phyloP scores from a whole-genome alignment of 371 early-diverging fungal species.

The Mortierella sp. region DNA sequence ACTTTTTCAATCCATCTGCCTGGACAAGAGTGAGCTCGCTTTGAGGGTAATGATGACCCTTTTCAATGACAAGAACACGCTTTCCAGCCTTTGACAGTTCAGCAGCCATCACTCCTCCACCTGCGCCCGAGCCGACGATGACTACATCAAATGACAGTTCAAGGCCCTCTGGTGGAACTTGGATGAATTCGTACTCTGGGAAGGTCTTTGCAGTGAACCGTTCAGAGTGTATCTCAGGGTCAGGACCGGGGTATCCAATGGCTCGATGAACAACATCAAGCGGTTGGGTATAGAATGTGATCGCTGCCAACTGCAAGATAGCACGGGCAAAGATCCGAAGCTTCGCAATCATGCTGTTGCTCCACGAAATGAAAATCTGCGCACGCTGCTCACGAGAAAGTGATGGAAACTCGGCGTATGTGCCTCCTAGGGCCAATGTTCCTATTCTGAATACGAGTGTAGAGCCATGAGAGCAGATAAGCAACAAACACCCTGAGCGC shows the following conservation, averaged over 20 bases:
- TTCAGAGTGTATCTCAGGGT: slow-evolving; percentile 57
- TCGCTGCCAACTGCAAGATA: slow-evolving; percentile 19
- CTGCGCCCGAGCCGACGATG: slow-evolving; percentile 80
- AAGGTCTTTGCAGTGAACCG: slow-evolving; percentile 44
- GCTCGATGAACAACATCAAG: slow-evolving; percentile 32
- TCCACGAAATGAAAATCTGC: slow-evolving; percentile 58
- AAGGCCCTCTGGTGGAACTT: slow-evolving; percentile 42
- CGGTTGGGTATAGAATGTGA: slow-evolving; percentile 31
- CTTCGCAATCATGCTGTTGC: slow-evolving; percentile 58
- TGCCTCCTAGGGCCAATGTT: slow-evolving; percentile 66
- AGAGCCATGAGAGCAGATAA: background rate
- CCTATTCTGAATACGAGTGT: slow-evolving; percentile 52
- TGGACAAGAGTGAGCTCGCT: slow-evolving; percentile 64
- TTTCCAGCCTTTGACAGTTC: slow-evolving; percentile 77
- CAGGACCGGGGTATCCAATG: slow-evolving; percentile 62
- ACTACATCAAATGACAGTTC: slow-evolving; percentile 69
- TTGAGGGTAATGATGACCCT: slow-evolving; percentile 69
- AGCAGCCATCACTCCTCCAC: slow-evolving; percentile 81
- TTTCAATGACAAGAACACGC: slow-evolving; percentile 79
- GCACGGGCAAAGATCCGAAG: slow-evolving; percentile 55
- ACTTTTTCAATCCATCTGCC: slow-evolving; percentile 54
- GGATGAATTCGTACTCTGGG: slow-evolving; percentile 54
- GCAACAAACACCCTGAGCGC: too few species aligned
- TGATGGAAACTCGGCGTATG: slow-evolving; percentile 59
- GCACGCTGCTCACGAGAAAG: slow-evolving; percentile 62